A percentile compares a stretch with the other conserved stretches of the same genome.
Evolutionary conservation across 129 eudicot species (phyloP).

Genomic region (Centrapalus pauciflorus): DNA sequence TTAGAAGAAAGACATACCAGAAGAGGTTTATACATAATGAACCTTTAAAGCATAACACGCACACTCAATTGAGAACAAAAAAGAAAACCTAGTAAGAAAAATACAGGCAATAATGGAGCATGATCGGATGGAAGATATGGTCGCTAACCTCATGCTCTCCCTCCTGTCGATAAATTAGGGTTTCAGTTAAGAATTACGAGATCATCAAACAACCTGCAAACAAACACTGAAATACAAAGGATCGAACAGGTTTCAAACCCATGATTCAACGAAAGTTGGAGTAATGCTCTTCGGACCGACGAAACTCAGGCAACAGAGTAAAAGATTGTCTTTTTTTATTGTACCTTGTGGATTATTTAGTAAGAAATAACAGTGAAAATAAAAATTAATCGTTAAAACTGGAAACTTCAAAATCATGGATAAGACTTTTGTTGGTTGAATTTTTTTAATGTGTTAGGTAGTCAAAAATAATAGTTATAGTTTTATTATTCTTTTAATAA

Average conservation of each 20-base stretch:
- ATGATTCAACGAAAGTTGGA: not conserved
- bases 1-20: not conserved
- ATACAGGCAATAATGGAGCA: not conserved
- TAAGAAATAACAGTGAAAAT: too few relatives aligned
- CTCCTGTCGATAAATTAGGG: conserved; percentile 13
- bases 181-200: conserved; percentile 6
- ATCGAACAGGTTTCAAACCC: not conserved
- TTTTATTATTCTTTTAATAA: too few relatives aligned
- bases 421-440: too few relatives aligned
- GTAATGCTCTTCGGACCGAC: not conserved
- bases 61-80: not conserved
- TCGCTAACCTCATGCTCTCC: not conserved
- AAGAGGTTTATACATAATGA: not conserved
- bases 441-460: too few relatives aligned
- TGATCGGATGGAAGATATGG: not conserved
- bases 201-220: not conserved
- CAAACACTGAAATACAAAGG: not conserved
- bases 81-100: not conserved
- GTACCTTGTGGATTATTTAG: not conserved
- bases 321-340: not conserved
- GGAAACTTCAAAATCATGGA: too few relatives aligned
- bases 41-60: not conserved
- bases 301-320: not conserved
- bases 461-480: too few relatives aligned
- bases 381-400: too few relatives aligned